Base-by-base conservation (phyloP, 495 filamentous ascomycete genomes). In the Astrothelium subdiscretum region DNA sequence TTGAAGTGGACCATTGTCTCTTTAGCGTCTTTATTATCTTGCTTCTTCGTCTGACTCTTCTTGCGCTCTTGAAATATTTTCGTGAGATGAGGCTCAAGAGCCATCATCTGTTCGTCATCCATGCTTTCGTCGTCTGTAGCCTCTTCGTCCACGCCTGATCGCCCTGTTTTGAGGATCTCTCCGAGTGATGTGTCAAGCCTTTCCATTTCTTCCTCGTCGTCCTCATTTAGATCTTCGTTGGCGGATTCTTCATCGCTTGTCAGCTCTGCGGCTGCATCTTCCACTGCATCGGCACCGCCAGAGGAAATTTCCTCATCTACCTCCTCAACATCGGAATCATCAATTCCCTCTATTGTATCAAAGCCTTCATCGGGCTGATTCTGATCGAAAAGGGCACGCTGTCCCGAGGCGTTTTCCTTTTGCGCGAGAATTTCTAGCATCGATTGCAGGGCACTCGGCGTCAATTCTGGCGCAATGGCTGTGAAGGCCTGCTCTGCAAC, bases 51-150 rank as follows among this genome's bases (percentile, higher is more conserved):
- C 1, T 74, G 77, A 12, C 69, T 73, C 62, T 74, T 77, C 66
- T 81, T 85, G 51, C 85, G 82, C 62, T 92, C 86, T 61, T 83
- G 79, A 80, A 97, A 96, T 57, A 97, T 87, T 62, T 88, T 86
- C 59, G 84, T 81, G 20, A 98, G 82, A 65, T 88, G 85, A 20
- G 80, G 80, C 71, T 98, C 94, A 32, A 97, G 76, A 13, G 84
- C 85, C 75, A 96, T 86, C 94, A 98, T 98, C 69, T 96, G 89
- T 43, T 91, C 90, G 75, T 97, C 94, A 60, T 89, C 85, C 88
- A 96, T 94, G 71, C 94, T 89, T 15, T 74, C 71, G 11, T 75
- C 73, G 1, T 62, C 31, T 32, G 51, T 27, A 24, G 63, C 65
- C 11, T 42, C 63, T 43, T 58, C 58, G 2, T 54, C 62, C 3